Base-by-base conservation (phyloP, 352 stramenopile genomes). In the Globisporangium nunn region DNA sequence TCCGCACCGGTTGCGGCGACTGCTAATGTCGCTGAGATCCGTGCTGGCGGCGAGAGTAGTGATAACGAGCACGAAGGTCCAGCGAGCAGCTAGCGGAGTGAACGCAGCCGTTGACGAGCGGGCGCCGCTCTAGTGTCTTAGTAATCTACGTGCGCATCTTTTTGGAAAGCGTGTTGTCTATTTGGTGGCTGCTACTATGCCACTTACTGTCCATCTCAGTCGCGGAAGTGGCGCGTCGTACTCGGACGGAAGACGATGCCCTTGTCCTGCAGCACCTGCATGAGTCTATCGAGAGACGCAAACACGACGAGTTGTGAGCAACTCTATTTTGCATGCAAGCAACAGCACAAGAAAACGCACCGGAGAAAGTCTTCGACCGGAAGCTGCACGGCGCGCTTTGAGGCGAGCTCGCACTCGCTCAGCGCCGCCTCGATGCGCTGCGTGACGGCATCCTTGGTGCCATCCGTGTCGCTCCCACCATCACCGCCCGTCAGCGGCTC, bases 381-480 rank as follows among this genome's bases (percentile, higher is more conserved):
- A 6, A 92, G 59, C 49, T 92, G 83, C 11, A 92, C 79, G 0
- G 82, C 78, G 47, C 82, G 75, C 43, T 74, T 83, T 18, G 67
- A 69, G 1, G 51, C 58, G 5, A 90, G 59, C 11, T 63, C 72
- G n/a, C 71, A 78, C 10, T 61, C 66, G 45, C 71, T 65, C 0
- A 92, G 66, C 12, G 76, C 75, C 0, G 56, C 67, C 44, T 89
- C 75, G 4, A 89, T 75, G 23, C 65, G 64, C 23, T 69, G 52
- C 6, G 66, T 83, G 11, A 85, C 45, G 4, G 63, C 52, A 15
- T 74, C 62, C 14, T 87, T 76, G 4, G 62, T 56, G 39, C 39
- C 50, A 12, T 12, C 28, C 8, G 18, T 15, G 4, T 30, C 44
- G n/a, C 14, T 55, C 17, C 7, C 37, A 7, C 7, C 15, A 6